Conservation (phyloP, 495 filamentous ascomycete genomes). For the Ramalina peruviana region DNA sequence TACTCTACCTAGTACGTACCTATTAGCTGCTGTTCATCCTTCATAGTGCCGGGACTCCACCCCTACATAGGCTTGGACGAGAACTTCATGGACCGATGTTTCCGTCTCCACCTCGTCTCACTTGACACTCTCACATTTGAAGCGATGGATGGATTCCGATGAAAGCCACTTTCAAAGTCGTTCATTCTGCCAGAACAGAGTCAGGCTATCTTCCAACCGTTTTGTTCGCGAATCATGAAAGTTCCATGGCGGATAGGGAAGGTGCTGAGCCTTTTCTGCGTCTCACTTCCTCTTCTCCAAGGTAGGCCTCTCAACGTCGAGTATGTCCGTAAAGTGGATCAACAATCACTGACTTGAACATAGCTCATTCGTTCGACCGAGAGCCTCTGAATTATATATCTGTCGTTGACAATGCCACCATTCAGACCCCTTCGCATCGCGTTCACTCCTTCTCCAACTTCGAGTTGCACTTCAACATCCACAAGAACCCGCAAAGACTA, state of each 20-base stretch:
- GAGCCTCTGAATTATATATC: slow-evolving; percentile 64
- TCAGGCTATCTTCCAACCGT: neutral
- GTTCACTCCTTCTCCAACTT: slow-evolving; percentile 70
- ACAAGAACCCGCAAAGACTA: slow-evolving; percentile 50
- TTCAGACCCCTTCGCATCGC: slow-evolving; percentile 65
- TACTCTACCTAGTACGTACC: no score
- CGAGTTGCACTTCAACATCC: slow-evolving; percentile 65
- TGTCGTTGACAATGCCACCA: slow-evolving; percentile 55
- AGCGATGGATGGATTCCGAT: no score
- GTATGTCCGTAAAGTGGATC: neutral
- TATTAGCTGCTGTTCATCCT: no score
- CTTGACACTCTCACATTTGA: neutral
- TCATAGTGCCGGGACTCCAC: no score
- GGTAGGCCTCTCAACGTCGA: slow-evolving; percentile 8
- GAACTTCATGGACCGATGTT: no score
- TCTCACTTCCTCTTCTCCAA: slow-evolving; percentile 12
- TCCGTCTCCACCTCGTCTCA: neutral
- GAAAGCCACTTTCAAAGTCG: neutral
- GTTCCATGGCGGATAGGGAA: slow-evolving; percentile 13
- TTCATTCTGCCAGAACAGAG: neutral
- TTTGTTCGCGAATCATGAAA: slow-evolving; percentile 7
- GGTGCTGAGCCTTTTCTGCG: slow-evolving; percentile 3
- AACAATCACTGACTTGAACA: slow-evolving; percentile 3
- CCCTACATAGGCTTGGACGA: no score
- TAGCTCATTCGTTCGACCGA: slow-evolving; percentile 31